Base-by-base conservation (phyloP, 2,329 filamentous ascomycete species). In the Plectosphaerella sp. region DNA sequence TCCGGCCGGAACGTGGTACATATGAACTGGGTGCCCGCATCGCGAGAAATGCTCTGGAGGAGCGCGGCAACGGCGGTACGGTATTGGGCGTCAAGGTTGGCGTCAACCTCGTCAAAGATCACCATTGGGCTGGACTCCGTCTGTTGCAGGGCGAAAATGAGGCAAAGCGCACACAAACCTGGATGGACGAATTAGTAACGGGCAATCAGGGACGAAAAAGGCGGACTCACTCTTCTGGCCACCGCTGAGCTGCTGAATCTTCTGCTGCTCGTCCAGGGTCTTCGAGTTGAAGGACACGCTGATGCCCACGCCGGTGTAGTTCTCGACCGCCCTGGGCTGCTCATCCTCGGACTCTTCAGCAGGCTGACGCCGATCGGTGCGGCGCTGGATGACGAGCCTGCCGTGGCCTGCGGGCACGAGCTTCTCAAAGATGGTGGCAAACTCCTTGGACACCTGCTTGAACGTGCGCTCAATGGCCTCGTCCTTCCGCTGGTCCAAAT, bases 281-380 rank as follows among this genome's bases (percentile, higher is more conserved):
- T 97, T 97, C 61, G 90, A 96, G 76, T 99, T 99, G 80, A 99
- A 99, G 52, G 91, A 96, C 39, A 99, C 94, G 63, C 89, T 93
- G 72, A 99, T 97, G 45, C 92, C 92, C 8, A 99, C 93, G 54
- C 94, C 94, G 5, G 87, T 91, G 67, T 99, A 99, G 71, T 96
- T 97, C 71, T 97, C 94, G 2, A 99, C 91, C 52, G 78, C 81
- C 41, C 83, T 82, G 18, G 85, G 80, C 35, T 81, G 80, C 46
- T 86, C 84, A 47, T 88, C 83, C 5, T 84, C 88, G 14, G 87
- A 80, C 16, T 43, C 41, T 4, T 43, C 41, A 3, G 74, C 72
- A 3, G 64, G 57, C 45, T 77, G 76, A 22, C 84, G 79, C 52
- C 84, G 82, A 67, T 97, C 94, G 2, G 88, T 87, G 67, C 91